phyloP scores from a whole-genome alignment of 2,329 filamentous ascomycete genomes.

The Cladophialophora immunda region DNA sequence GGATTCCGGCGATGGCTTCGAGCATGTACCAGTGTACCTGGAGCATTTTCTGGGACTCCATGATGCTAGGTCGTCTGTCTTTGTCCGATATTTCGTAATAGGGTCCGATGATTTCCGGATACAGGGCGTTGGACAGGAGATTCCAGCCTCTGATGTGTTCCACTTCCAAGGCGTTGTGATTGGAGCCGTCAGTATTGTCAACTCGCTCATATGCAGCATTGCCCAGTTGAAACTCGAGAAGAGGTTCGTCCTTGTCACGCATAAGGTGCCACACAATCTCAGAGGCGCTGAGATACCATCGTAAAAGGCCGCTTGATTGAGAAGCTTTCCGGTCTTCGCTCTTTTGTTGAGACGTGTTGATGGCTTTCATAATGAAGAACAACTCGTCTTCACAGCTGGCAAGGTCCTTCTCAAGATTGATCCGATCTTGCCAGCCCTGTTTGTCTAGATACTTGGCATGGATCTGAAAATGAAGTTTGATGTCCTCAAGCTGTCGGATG shows the following conservation, averaged over 20 bases:
- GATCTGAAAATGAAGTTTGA: constrained; percentile 95
- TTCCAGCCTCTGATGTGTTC: constrained; percentile 90
- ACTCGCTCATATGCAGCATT: constrained; percentile 93
- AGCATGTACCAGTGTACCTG: constrained; percentile 98
- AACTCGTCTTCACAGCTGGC: constrained; percentile 92
- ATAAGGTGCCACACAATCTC: constrained; percentile 98
- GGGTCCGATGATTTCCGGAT: constrained; percentile 94
- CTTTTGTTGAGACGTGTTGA: constrained; percentile 93
- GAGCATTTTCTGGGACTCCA: constrained; percentile 72
- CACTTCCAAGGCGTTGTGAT: constrained; percentile 89
- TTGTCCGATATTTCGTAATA: constrained; percentile 71
- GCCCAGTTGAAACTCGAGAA: constrained; percentile 91
- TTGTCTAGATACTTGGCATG: constrained; percentile 87
- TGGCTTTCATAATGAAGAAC: constrained; percentile 99
- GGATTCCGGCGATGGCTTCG: constrained; percentile 96
- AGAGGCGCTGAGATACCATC: constrained; percentile 91
- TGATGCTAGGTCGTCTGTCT: constrained; percentile 53
- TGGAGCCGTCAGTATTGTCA: constrained; percentile 96
- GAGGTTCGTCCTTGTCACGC: constrained; percentile 81
- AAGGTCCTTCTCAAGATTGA: constrained; percentile 88
- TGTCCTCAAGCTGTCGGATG: constrained; percentile 92
- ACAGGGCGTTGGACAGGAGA: constrained; percentile 86
- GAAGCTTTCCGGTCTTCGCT: constrained; percentile 73
- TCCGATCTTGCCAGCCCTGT: constrained; percentile 88
- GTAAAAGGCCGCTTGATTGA: constrained; percentile 79